Base-by-base conservation (phyloP, 495 filamentous ascomycete species). In the Xanthoparmelia taractica region DNA sequence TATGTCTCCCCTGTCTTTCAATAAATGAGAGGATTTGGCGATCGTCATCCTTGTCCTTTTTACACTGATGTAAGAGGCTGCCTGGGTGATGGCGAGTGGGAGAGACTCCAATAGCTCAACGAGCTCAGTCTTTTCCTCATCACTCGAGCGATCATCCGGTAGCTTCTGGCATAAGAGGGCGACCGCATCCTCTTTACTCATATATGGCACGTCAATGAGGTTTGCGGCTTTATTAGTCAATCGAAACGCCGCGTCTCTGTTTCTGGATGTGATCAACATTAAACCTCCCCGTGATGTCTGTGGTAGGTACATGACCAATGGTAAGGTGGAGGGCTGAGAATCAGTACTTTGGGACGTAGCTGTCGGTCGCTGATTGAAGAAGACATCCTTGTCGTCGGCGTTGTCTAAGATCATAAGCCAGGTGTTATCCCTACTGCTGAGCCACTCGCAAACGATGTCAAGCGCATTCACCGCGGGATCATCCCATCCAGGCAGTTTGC, bases 391-490 rank as follows among this genome's bases (percentile, higher is more conserved):
- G 18, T 63, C 37, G 33, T 63, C 50, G 0, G 40, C 60, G 17
- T 63, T 63, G 41, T 63, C 50, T 17, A 56, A 10, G 15, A 63
- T 25, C 15, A 63, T 31, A 27, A 63, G 27, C 60, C 60, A 63
- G 5, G 33, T 20, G 38, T 18, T 36, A 11, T 12, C 18, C 0
- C 27, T 25, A 12, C 36, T 38, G 8, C 40, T 27, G 8, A 63
- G 40, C 60, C 60, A 63, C 4, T 63, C 36, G 37, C 20, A 33
- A 20, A 63, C 33, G 4, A 63, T n/a, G 20, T 63, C 8, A 29
- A 56, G 40, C 7, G 31, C 4, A 40, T 63, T 20, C 2, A 1
- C 13, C 15, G 8, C 6, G 23, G 59, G 59, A 2, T 60, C n/a
- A 5, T 60, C 20, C 29, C 45, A 60, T 8, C 57, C 47, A 8